Percentiles rank a stretch among this genome's conserved stretches.
These are phyloP conservation scores for Cutaneotrichosporon sp. DNA, from an alignment of 1,284 basidiomycete genomes.

Conservation along the genomic window DNA sequence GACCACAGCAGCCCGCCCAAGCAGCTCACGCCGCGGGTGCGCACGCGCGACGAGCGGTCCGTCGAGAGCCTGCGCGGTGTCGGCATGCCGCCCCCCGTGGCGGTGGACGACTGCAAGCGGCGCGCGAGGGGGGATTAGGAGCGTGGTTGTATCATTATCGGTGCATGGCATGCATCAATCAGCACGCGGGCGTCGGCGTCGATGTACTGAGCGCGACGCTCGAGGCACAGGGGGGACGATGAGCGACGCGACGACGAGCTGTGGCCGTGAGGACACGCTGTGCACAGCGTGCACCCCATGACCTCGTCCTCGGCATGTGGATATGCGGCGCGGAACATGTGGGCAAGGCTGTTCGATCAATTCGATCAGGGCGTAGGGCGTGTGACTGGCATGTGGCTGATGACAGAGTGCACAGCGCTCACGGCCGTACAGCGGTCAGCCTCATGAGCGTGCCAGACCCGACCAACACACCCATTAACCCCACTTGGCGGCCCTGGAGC, in stretches of 20 bases:
- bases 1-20: constrained; percentile 17
- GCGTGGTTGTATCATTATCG: background rate
- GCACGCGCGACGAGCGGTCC: constrained; percentile 40
- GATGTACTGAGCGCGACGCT: background rate
- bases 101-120: constrained; percentile 17
- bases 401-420: too few species aligned
- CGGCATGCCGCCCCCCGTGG: background rate
- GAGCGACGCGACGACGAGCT: background rate
- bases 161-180: constrained; percentile 1
- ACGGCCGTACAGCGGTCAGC: too few species aligned
- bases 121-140: constrained; percentile 18
- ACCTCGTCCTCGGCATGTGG: too few species aligned
- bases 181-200: background rate
- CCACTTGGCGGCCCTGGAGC: background rate
- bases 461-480: too few species aligned
- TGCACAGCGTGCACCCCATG: too few species aligned
- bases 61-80: constrained; percentile 25
- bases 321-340: too few species aligned
- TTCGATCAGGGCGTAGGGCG: too few species aligned
- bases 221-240: too few species aligned
- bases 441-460: background rate
- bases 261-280: too few species aligned
- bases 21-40: constrained; percentile 39
- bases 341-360: too few species aligned
- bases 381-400: too few species aligned